Conservation (phyloP, 805 yeast genomes). For the Pichia cephalocereana region DNA sequence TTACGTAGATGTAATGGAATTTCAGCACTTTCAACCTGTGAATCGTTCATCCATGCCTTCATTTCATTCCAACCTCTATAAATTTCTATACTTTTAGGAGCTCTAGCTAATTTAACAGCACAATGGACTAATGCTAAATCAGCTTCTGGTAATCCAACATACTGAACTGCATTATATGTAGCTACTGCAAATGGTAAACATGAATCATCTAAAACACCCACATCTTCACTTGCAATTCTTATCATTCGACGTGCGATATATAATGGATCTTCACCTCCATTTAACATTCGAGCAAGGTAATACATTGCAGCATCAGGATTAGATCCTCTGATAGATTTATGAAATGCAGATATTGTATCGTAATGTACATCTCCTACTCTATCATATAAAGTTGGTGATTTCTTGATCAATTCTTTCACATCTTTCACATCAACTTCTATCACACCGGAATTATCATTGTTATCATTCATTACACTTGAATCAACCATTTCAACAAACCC, state of each 20-base stretch:
- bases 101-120: constrained; percentile 79
- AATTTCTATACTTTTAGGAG: constrained; percentile 78
- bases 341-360: constrained; percentile 93
- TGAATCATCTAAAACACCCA: constrained; percentile 77
- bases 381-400: constrained; percentile 63
- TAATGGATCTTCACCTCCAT: constrained; percentile 90
- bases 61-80: constrained; percentile 72
- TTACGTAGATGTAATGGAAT: constrained; percentile 81
- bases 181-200: constrained; percentile 83
- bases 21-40: constrained; percentile 49
- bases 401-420: constrained; percentile 34
- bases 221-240: constrained; percentile 90
- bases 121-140: constrained; percentile 86
- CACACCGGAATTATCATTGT: neutral
- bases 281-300: constrained; percentile 79
- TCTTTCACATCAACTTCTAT: constrained; percentile 31
- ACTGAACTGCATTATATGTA: constrained; percentile 77
- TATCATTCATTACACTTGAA: constrained; percentile 32
- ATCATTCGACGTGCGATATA: constrained; percentile 88
- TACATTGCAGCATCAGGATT: constrained; percentile 85
- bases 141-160: constrained; percentile 92
- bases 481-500: constrained; percentile 70
- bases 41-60: constrained; percentile 51
- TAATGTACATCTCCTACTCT: constrained; percentile 87
- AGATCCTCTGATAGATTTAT: constrained; percentile 83